phyloP scores from a whole-genome alignment of 345 rosid species.

The Syzygium oleosum region DNA sequence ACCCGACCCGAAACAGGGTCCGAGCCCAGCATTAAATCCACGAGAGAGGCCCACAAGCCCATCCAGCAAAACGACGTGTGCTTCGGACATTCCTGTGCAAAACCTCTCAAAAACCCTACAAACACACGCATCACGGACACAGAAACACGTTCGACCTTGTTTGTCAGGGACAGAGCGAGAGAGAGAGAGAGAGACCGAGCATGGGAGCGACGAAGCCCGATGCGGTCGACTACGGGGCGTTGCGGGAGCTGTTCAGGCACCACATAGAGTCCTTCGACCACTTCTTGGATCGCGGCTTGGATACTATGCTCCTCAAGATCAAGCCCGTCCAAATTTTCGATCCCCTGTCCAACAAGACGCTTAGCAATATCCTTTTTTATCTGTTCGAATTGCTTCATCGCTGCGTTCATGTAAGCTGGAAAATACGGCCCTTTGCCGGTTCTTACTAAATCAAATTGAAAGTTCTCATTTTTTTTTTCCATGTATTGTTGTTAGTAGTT shows the following conservation, averaged over 20 bases:
- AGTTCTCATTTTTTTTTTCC: background rate
- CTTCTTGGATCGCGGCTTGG: constrained; percentile 71
- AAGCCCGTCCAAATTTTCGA: constrained; percentile 50
- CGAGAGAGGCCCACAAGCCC: background rate
- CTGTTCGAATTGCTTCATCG: background rate
- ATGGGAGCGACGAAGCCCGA: constrained; percentile 9
- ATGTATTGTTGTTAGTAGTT: background rate
- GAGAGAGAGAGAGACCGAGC: background rate
- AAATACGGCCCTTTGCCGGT: background rate
- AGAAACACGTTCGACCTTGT: background rate
- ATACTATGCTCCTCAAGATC: constrained; percentile 48
- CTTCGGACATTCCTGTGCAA: background rate
- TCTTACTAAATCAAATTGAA: background rate
- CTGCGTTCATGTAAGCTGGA: background rate
- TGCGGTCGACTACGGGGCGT: constrained; percentile 27
- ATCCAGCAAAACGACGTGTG: background rate
- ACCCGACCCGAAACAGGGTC: background rate
- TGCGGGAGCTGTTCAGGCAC: constrained; percentile 62
- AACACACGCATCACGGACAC: background rate
- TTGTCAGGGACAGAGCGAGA: background rate
- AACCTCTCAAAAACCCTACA: constrained; percentile 1
- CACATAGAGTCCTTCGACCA: constrained; percentile 85
- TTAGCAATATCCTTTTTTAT: constrained; percentile 62
- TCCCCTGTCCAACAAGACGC: constrained; percentile 25
- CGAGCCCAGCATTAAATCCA: background rate